Base-by-base conservation (phyloP, 768 basidiomycete genomes). In the Podaxis mareebaensis region DNA sequence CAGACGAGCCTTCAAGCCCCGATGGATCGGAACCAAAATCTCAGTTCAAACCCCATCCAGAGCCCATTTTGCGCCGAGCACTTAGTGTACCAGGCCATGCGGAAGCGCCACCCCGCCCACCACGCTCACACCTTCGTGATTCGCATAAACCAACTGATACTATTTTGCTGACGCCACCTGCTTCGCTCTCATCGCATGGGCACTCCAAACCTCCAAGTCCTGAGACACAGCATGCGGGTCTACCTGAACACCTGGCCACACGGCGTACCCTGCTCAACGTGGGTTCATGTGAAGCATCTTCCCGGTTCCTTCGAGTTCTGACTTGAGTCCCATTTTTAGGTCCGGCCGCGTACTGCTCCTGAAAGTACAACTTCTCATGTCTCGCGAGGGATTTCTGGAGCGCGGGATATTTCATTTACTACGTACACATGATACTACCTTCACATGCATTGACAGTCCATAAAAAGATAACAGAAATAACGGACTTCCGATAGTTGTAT, bases 1-100 rank as follows among this genome's bases (percentile, higher is more conserved):
- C 60, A 40, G 74, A 75, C n/a, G 77, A 78, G 49, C 52, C 26
- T 38, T 72, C 74, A 22, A 70, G 68, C 56, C 53, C 58, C 15
- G 28, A 36, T 10, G 30, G 39, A 33, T 38, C 61, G 8, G 61
- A 62, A 48, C 30, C 54, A 39, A 55, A 39, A 26, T 17, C 53
- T 15, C 53, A 62, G 17, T 11, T 17, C 6, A 56, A n/a, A 40
- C 33, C 30, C 26, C 40, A 55, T 33, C 53, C 61, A 49, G 61
- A 53, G 44, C 30, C 60, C n/a, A 57, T 60, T 20, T 33, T 64
- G 6, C 52, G 53, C 26, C 57, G 63, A 10, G 38, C 61, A 26
- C 61, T 63, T 12, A 63, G 54, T 7, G 59, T 60, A 28, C 38
- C 60, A 13, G 55, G 55, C 40, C 53, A 53, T 8, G 13, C 39